Conservation (phyloP, 495 filamentous ascomycete species). For the Penicillium lividum region DNA sequence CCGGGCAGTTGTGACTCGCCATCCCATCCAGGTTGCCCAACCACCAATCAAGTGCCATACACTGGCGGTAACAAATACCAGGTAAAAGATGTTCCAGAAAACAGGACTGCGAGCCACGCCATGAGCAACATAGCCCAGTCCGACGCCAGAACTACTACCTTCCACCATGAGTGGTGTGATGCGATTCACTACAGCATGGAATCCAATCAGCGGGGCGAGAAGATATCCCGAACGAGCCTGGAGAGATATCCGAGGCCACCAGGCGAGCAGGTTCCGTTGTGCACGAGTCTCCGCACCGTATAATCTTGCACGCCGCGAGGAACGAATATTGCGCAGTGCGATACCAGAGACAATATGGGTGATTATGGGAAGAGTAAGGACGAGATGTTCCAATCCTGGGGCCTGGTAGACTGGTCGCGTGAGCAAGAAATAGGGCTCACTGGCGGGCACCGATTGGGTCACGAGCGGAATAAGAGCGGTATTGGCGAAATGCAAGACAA, state of each 20-base stretch:
- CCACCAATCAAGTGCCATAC: slow-evolving; percentile 84
- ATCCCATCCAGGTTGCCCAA: slow-evolving; percentile 70
- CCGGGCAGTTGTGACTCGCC: slow-evolving; percentile 44
- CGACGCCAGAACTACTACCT: slow-evolving; percentile 79
- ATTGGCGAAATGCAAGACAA: slow-evolving; percentile 74
- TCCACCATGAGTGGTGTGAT: slow-evolving; percentile 70
- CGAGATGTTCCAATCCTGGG: slow-evolving; percentile 44
- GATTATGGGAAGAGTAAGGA: slow-evolving; percentile 47
- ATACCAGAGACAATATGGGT: slow-evolving; percentile 66
- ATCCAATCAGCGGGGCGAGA: slow-evolving; percentile 60
- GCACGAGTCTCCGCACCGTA: slow-evolving; percentile 64
- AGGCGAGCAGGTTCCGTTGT: slow-evolving; percentile 35
- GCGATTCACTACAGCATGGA: slow-evolving; percentile 73
- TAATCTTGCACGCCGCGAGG: slow-evolving; percentile 61
- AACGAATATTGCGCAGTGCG: slow-evolving; percentile 70
- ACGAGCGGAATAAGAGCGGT: slow-evolving; percentile 73
- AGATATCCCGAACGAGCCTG: slow-evolving; percentile 68
- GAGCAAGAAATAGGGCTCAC: slow-evolving; percentile 60
- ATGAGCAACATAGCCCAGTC: slow-evolving; percentile 80
- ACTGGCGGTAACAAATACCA: slow-evolving; percentile 64
- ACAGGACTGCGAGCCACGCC: slow-evolving; percentile 71
- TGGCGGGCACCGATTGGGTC: slow-evolving; percentile 52
- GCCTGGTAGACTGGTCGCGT: slow-evolving; percentile 81
- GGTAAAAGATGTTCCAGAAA: slow-evolving; percentile 67
- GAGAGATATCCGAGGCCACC: slow-evolving; percentile 69